phyloP scores from a whole-genome alignment of 163 green algal species.

The Coccomyxa subellipsoidea region DNA sequence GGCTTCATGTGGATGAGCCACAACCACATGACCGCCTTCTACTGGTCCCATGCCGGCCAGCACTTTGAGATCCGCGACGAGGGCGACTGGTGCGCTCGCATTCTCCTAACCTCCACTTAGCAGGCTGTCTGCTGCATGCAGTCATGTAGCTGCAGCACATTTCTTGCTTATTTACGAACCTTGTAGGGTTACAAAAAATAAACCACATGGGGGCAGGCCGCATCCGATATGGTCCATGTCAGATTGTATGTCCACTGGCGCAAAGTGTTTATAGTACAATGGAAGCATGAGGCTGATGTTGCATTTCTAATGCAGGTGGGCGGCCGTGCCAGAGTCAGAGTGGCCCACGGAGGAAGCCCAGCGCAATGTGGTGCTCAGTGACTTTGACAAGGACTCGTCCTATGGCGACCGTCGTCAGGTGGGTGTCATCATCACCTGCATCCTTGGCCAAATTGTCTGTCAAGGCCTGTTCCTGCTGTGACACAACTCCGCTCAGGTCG shows the following conservation, averaged over 20 bases:
- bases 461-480: too few relatives aligned
- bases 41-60: slow-evolving; percentile 89
- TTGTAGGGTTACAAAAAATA: too few relatives aligned
- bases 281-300: too few relatives aligned
- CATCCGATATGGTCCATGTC: too few relatives aligned
- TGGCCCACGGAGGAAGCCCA: slow-evolving; percentile 70
- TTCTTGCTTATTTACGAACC: too few relatives aligned
- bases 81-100: slow-evolving; percentile 68
- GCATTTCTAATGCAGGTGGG: slow-evolving; percentile 57
- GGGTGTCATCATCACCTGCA: too few relatives aligned
- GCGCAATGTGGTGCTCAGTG: slow-evolving; percentile 61
- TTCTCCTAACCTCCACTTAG: background rate
- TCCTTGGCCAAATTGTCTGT: too few relatives aligned
- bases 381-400: slow-evolving; percentile 53
- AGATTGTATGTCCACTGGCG: too few relatives aligned
- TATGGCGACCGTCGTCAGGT: slow-evolving; percentile 77
- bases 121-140: background rate
- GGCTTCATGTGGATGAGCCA: slow-evolving; percentile 92
- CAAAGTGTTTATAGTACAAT: too few relatives aligned
- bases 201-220: too few relatives aligned
- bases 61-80: slow-evolving; percentile 95
- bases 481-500: too few relatives aligned
- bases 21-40: slow-evolving; percentile 82
- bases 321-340: slow-evolving; percentile 74
- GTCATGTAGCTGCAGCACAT: too few relatives aligned